Base-by-base conservation (phyloP, 371 early-diverging fungal species). In the Coemansia sp. region DNA sequence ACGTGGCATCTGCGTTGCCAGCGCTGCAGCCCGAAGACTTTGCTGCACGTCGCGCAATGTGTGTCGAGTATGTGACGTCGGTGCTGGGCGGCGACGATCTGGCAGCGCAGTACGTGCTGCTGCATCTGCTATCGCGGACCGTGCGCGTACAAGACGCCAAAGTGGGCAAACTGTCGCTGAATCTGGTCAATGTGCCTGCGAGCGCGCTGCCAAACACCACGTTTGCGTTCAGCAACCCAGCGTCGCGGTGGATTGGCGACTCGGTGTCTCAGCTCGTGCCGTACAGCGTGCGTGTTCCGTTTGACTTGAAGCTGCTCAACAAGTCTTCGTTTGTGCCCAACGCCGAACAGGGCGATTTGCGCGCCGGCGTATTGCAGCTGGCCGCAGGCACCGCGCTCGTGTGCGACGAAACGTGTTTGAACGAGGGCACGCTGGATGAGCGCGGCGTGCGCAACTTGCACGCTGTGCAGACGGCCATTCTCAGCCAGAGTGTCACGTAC, bases 321-420 rank as follows among this genome's bases (percentile, higher is more conserved):
- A 56, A 62, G 39, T 36, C 66, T 26, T n/a, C 72, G 6, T 81
- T 77, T 32, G 7, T 61, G 48, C 81, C 81, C 13, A 80, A 56
- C 41, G 82, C 82, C 7, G 81, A 82, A 57, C 58, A 63, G 19
- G 81, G 72, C 39, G 71, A 73, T 17, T 71, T 87, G 21, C 51
- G 56, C 3, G 65, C 86, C 0, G 87, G 87, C 2, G 76, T 65
- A 15, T 60, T 87, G 57, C 87, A 86, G 69, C 66, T 85, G 44
- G 67, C 82, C 3, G 49, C 66, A 3, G 70, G 73, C 8, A 85
- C 86, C 4, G 69, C 67, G 26, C 46, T 86, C 8, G 58, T 86
- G 11, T 77, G 85, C 32, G 86, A 87, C 68, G 86, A 86, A 60
- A 77, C 83, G 2, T 78, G 73, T 44, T 58, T 87, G 78, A 76